Percentiles rank a stretch among this genome's conserved stretches.
These are phyloP conservation scores for Endoconidiophora laricicola DNA, from an alignment of 2,329 filamentous ascomycete genomes.

Conservation along the genomic window DNA sequence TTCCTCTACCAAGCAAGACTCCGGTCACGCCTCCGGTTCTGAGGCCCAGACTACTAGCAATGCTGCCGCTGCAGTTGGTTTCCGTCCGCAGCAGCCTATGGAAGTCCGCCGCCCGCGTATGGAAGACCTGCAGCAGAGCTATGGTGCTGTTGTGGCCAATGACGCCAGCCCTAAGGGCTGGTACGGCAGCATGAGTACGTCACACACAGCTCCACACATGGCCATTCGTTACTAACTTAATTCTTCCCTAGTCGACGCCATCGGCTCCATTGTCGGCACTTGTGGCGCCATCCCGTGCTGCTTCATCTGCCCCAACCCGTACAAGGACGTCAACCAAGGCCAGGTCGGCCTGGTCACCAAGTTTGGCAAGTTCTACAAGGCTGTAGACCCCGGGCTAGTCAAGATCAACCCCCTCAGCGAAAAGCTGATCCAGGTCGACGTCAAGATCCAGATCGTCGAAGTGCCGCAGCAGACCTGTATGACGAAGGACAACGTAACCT, in stretches of 20 bases:
- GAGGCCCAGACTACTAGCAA: too few relatives aligned
- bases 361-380: conserved; percentile 87
- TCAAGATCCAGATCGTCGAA: conserved; percentile 98
- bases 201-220: not conserved
- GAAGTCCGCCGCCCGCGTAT: conserved; percentile 62
- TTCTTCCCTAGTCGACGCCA: conserved; percentile 41
- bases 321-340: conserved; percentile 80
- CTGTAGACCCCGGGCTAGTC: conserved; percentile 89
- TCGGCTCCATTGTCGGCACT: conserved; percentile 61
- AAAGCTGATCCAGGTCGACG: conserved; percentile 77
- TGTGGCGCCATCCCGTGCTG: conserved; percentile 83
- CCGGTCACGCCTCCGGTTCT: too few relatives aligned
- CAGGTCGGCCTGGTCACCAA: conserved; percentile 92
- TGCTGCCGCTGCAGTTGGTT: too few relatives aligned
- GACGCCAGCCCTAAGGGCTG: conserved; percentile 63
- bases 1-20: too few relatives aligned
- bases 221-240: not conserved
- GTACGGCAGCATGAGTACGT: conserved; percentile 75
- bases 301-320: conserved; percentile 83
- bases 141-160: conserved; percentile 47
- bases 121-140: conserved; percentile 72
- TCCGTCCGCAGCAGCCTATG: conserved; percentile 35
- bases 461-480: conserved; percentile 95
- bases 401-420: conserved; percentile 95
- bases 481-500: conserved; percentile 97